Base-by-base conservation (phyloP, 2,329 filamentous ascomycete genomes). In the Exophiala spinifera region DNA sequence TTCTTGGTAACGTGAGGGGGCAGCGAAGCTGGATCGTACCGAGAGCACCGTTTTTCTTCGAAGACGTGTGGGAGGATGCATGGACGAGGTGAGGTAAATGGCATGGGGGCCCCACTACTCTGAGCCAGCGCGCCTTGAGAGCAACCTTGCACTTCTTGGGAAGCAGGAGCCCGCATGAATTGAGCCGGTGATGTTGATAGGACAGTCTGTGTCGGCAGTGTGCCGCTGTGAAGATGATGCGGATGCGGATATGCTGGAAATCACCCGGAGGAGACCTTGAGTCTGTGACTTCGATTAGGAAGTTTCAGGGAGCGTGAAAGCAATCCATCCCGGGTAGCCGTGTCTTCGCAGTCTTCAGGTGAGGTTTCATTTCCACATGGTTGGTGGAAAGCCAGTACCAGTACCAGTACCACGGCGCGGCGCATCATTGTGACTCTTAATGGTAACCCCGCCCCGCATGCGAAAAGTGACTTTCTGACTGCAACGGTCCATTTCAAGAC, bases 381-480 rank as follows among this genome's bases (percentile, higher is more conserved):
- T 11, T 5, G 11, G 17, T 5, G 36, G 4, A 39, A 39, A 19
- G 11, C 3, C 17, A n/a, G n/a, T n/a, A n/a, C n/a, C n/a, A n/a
- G 36, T 39, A 39, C 36, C 36, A 39, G 14, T 39, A n/a, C 17
- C 36, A 15, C 11, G 21, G 44, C 28, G 44, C n/a, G 19, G 10
- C n/a, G 44, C 44, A 19, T 19, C 14, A 19, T 19, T 17, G 44
- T 17, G 23, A 15, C 44, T 46, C 13, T 40, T 34, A 36, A 28
- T 43, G 33, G 53, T 37, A 51, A 47, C 42, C 17, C 48, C 46
- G 53, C 31, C 19, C 23, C 43, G 47, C 47, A 55, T 47, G 39
- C 15, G 14, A 43, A 46, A 19, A 15, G 14, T 39, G n/a, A 39
- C 11, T 39, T 39, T 19, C 4, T 3, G 15, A 39, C 36, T 39